phyloP scores from a whole-genome alignment of 2,329 filamentous ascomycete species.

The Colletotrichum phormii region DNA sequence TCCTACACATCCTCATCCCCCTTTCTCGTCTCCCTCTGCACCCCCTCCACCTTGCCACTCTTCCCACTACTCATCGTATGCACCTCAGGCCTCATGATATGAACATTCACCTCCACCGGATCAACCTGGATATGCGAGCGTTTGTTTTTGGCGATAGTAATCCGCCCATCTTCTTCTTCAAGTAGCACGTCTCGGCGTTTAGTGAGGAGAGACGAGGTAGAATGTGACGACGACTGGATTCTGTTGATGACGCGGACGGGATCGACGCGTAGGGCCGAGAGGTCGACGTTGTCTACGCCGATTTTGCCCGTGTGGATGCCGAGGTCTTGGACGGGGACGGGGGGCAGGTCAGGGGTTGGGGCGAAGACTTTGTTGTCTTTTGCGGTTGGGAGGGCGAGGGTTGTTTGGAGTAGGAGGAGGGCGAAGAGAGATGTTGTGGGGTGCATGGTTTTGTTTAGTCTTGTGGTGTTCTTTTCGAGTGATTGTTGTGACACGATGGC shows the following conservation, averaged over 20 bases:
- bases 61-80: background rate
- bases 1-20: background rate
- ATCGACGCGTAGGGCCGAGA: slow-evolving; percentile 24
- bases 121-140: slow-evolving; percentile 14
- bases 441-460: background rate
- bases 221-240: background rate
- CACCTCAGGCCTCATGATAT: background rate
- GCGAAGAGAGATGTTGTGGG: background rate
- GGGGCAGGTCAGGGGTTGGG: background rate
- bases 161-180: background rate
- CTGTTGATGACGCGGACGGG: slow-evolving; percentile 6
- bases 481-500: no score
- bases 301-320: slow-evolving; percentile 13
- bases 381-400: background rate
- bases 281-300: slow-evolving; percentile 30
- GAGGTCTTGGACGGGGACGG: background rate
- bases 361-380: slow-evolving; percentile 18
- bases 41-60: background rate
- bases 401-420: background rate
- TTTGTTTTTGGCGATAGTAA: background rate
- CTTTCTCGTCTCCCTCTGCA: background rate
- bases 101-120: slow-evolving; percentile 6
- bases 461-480: background rate
- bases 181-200: background rate
- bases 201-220: background rate